Evolutionary conservation across 495 filamentous ascomycete species (phyloP), one percentile per base, ranked within the genome.

Genomic region (Platismatia glauca): DNA sequence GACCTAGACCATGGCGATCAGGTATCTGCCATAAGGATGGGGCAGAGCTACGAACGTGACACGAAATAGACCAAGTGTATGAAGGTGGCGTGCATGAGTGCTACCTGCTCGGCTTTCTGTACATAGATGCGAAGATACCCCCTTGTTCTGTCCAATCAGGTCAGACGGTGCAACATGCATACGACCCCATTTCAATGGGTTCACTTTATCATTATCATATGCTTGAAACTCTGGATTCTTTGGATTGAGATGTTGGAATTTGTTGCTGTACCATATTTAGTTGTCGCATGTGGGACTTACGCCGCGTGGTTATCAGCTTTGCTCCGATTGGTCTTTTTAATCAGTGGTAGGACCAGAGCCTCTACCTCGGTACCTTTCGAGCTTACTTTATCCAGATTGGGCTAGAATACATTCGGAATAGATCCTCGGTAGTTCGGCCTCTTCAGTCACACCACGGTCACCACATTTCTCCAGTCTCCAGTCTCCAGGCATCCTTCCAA

Each of bases 51-150:
- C 37, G 24, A 13, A 44, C 16, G 6, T 52, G 33, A 43, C 24
- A 41, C 18, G 50, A 56, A 22, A 4, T 41, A 31, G 13, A 18
- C 27, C 46, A 29, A 29, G 9, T 22, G 46, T 5, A 50, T 29
- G 24, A 16, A 27, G 22, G 46, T 50, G 46, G 8, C 46, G 13
- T 15, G 13, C 46, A 50, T 44, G 46, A 29, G 24, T 0, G 16
- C 12, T 55, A 41, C 46, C n/a, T 35, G 48, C 24, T 56, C 24
- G 48, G 31, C 18, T 43, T 55, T 56, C 18, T 38, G 38, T 61
- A 55, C 59, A 55, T 61, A 61, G 38, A 44, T 61, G 56, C 56
- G 37, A 55, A 41, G 59, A 61, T 61, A 61, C 59, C 59, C 59
- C 35, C 27, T 1, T 52, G 15, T 18, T 29, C 15, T 6, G 5